A percentile compares a stretch with the other conserved stretches of the same genome.
These are phyloP conservation scores for Globisporangium irregulare DNA, from an alignment of 352 stramenopile species.

Conservation along the genomic window DNA sequence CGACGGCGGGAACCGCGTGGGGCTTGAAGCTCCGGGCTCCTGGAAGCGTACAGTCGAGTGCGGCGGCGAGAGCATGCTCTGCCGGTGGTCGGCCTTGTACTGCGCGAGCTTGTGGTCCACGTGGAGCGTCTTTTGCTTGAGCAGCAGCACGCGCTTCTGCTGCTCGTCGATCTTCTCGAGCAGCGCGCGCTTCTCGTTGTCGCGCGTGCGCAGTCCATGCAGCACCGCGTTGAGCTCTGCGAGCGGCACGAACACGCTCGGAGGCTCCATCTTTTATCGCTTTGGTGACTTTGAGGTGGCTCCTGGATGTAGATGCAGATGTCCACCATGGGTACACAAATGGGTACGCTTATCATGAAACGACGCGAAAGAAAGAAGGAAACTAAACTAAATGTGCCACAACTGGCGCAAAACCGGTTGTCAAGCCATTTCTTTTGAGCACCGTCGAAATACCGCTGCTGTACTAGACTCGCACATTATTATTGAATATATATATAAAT, in stretches of 20 bases:
- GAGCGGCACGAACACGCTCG: slow-evolving; percentile 38
- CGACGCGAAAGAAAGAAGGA: background rate
- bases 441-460: no score
- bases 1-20: background rate
- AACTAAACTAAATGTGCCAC: no score
- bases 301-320: background rate
- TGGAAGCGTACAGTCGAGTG: slow-evolving; percentile 6
- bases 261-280: background rate
- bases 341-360: slow-evolving; percentile 5
- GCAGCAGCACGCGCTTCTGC: slow-evolving; percentile 29
- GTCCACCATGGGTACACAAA: background rate
- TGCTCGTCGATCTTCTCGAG: slow-evolving; percentile 33
- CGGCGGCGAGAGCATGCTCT: slow-evolving; percentile 25
- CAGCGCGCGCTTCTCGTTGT: slow-evolving; percentile 36
- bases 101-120: slow-evolving; percentile 47
- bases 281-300: background rate
- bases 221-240: slow-evolving; percentile 41
- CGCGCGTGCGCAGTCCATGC: slow-evolving; percentile 29
- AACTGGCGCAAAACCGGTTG: no score
- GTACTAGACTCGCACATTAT: no score
- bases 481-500: no score
- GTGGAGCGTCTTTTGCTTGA: slow-evolving; percentile 35
- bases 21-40: background rate
- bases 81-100: slow-evolving; percentile 44
- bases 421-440: no score